Base-by-base conservation (phyloP, 2,329 filamentous ascomycete genomes). In the Ceratocystis variospora region DNA sequence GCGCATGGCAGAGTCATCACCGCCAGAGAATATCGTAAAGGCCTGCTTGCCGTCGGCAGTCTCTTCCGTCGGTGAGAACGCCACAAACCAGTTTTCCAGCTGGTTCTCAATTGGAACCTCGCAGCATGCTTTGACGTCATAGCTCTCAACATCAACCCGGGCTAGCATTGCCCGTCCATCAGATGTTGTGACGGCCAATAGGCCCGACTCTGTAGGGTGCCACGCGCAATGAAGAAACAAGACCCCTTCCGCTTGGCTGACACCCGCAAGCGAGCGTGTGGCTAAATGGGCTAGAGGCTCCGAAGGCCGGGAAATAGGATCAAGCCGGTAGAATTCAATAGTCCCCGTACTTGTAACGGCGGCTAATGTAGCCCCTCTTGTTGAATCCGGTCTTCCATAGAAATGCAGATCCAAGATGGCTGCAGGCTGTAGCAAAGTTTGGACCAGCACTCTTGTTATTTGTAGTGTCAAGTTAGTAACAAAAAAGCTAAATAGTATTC, bases 341-440 rank as follows among this genome's bases (percentile, higher is more conserved):
- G 81, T 80, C 0, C 87, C 89, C 0, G 87, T 89, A 69, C 90
- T 96, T 1, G 88, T 89, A 7, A 90, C 89, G 2, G 87, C 84
- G 8, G 85, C 90, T 64, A 96, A 80, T 2, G 88, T 76, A 37
- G 80, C 79, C 62, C 75, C 76, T 6, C 66, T 44, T 55, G 64
- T 55, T 3, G 71, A 71, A 64, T 79, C 73, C 1, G 71, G 69
- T 63, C 76, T 72, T 1, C 82, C 83, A 68, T 87, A 84, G 74
- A 96, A 97, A 71, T 92, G 89, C 37, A 96, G 78, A 73, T 96
- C 92, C 64, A 96, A 81, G 33, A 96, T 81, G 5, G 90, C 92
- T 64, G 86, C 90, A 3, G 85, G 81, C 25, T 88, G 84, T 4
- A 77, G 72, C 3, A 86, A 69, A 0, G 81, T 86, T 72, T 89